phyloP scores from a whole-genome alignment of 345 rosid species.

The Eucalyptus dawsonii region DNA sequence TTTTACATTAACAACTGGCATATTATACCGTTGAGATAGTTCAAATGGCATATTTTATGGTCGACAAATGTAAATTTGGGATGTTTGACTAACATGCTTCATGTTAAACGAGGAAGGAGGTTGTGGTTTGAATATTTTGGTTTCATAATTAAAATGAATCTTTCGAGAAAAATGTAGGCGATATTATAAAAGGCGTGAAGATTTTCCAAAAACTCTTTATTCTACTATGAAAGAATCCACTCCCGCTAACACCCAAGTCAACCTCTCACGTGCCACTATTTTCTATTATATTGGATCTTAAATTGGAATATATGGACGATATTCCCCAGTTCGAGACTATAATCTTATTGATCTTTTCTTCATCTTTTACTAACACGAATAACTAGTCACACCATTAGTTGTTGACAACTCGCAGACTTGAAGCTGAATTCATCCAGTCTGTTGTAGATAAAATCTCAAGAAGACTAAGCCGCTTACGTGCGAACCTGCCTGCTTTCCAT shows the following conservation, averaged over 20 bases:
- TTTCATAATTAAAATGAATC: neutral
- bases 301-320: neutral
- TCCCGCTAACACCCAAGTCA: neutral
- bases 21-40: neutral
- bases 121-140: neutral
- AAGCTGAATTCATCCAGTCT: neutral
- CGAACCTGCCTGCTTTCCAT: neutral
- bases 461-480: neutral
- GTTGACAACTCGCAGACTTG: neutral
- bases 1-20: neutral
- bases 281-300: neutral
- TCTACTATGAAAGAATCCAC: neutral
- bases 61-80: neutral
- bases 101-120: neutral
- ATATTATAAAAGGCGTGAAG: neutral
- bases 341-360: neutral
- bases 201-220: neutral
- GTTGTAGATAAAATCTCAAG: neutral
- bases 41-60: neutral
- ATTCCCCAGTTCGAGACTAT: neutral
- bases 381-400: neutral
- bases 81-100: neutral
- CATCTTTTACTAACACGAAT: neutral
- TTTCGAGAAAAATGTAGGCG: neutral
- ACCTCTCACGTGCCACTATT: neutral